These are phyloP conservation scores for Paraphaeosphaeria sporulosa DNA, from an alignment of 2,329 filamentous ascomycete species.

Conservation along the genomic window DNA sequence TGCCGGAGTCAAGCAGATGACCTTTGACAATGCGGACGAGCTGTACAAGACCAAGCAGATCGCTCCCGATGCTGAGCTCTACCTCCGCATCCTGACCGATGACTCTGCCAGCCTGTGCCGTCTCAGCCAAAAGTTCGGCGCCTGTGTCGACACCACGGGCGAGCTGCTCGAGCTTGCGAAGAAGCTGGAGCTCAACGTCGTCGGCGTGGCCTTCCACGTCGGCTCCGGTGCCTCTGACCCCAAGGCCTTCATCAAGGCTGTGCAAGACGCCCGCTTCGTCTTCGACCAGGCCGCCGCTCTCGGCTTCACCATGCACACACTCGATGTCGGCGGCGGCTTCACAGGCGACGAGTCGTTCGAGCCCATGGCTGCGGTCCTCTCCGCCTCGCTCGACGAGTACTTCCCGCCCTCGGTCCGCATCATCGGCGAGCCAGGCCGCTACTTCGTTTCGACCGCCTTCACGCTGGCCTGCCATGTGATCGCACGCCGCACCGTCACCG, in stretches of 20 bases:
- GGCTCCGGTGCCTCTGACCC: constrained; percentile 96
- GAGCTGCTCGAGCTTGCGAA: constrained; percentile 81
- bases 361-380: constrained; percentile 82
- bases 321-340: constrained; percentile 96
- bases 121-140: constrained; percentile 96
- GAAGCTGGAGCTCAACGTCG: constrained; percentile 84
- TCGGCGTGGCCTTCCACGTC: constrained; percentile 97
- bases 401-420: constrained; percentile 85
- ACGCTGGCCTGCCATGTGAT: constrained; percentile 96
- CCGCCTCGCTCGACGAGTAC: constrained; percentile 81
- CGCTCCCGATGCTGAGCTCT: constrained; percentile 88
- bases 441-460: constrained; percentile 93
- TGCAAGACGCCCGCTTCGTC: constrained; percentile 84
- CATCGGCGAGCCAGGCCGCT: constrained; percentile 95
- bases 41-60: constrained; percentile 96
- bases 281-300: constrained; percentile 83
- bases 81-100: constrained; percentile 93
- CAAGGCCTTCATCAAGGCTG: constrained; percentile 87
- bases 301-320: constrained; percentile 82
- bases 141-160: constrained; percentile 81
- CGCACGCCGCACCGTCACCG: constrained; percentile 85
- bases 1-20: constrained; percentile 94
- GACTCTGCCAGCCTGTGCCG: constrained; percentile 94
- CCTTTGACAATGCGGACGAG: constrained; percentile 98
- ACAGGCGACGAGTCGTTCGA: constrained; percentile 91